Percentiles rank a stretch among this genome's conserved stretches.
Conservation (phyloP, 176 grass and related monocot species). For the Avena eriantha region DNA sequence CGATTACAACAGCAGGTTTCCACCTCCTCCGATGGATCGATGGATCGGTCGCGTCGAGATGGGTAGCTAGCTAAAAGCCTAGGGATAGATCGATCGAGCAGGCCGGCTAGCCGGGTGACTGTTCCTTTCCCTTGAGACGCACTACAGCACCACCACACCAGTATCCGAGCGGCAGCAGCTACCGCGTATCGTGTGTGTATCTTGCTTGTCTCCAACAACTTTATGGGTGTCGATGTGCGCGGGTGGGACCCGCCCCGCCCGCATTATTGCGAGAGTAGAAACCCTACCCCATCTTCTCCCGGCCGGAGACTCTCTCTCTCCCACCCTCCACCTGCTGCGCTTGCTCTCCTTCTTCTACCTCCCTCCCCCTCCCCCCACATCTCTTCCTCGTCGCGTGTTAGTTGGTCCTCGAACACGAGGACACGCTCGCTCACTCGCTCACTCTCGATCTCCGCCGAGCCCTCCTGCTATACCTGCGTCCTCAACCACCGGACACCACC, state of each 20-base stretch:
- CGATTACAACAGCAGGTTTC: constrained; percentile 14
- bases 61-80: neutral
- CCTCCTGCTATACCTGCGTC: neutral
- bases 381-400: neutral
- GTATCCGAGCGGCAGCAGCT: neutral
- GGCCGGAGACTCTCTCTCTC: constrained; percentile 40
- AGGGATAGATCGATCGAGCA: neutral
- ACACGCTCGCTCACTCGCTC: neutral
- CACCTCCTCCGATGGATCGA: neutral
- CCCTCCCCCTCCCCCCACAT: neutral
- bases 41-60: neutral
- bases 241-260: constrained; percentile 41
- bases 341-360: constrained; percentile 24
- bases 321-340: constrained; percentile 13
- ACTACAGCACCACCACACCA: neutral
- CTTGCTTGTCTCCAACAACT: constrained; percentile 35
- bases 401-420: neutral
- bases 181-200: constrained; percentile 5
- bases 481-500: neutral
- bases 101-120: neutral
- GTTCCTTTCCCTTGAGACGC: constrained; percentile 19
- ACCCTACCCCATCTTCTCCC: constrained; percentile 78
- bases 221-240: constrained; percentile 34
- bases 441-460: neutral
- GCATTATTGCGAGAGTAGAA: constrained; percentile 89